A percentile compares a stretch with the other conserved stretches of the same genome.
Evolutionary conservation across 73 alveolate genomes (phyloP).

Genomic region (Uronychia binucleata): DNA sequence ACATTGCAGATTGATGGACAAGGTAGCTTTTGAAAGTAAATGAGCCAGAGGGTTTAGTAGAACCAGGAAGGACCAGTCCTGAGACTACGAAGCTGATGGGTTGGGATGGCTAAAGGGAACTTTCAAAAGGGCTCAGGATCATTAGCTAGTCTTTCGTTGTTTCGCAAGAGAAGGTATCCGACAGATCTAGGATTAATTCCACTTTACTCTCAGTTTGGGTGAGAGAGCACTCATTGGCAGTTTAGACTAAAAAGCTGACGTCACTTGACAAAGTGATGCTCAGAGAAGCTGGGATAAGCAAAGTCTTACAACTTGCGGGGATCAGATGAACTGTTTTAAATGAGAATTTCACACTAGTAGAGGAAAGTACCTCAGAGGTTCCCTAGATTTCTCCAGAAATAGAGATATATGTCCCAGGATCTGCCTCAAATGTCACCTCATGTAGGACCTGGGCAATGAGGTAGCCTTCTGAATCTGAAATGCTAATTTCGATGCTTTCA

Average conservation of each 20-base stretch:
- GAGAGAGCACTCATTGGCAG: neutral
- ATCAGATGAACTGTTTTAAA: neutral
- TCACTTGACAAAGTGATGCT: neutral
- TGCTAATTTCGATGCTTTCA: conserved; percentile 1
- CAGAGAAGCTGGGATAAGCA: neutral
- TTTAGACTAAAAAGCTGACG: no score
- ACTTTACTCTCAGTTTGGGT: neutral
- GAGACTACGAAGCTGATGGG: no score
- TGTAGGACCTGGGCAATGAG: neutral
- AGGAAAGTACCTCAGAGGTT: neutral
- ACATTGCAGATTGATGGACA: no score
- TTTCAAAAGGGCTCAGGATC: no score
- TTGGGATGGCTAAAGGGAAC: no score
- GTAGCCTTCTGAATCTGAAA: neutral
- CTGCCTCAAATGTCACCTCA: conserved; percentile 7
- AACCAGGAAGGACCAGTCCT: no score
- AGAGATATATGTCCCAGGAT: neutral
- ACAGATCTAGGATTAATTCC: neutral
- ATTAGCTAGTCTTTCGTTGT: no score
- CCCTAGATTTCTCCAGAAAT: neutral
- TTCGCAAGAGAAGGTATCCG: no score
- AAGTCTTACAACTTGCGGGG: neutral
- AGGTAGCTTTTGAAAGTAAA: neutral
- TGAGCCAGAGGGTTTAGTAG: neutral
- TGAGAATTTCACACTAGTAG: neutral